A percentile compares a stretch with the other conserved stretches of the same genome.
phyloP scores from a whole-genome alignment of 805 yeast species.

The Nakazawaea holstii region DNA sequence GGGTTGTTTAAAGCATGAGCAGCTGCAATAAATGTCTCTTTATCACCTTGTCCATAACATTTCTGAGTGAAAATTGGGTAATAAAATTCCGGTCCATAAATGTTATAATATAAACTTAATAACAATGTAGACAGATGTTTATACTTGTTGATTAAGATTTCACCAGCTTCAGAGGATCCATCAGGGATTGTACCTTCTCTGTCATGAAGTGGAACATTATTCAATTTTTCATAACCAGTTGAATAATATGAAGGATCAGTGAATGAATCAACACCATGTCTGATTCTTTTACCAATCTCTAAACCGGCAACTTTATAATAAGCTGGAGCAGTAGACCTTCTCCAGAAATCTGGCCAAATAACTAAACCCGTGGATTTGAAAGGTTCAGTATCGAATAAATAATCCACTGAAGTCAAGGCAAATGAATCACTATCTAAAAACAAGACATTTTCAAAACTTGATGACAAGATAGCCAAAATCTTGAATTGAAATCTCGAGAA shows the following conservation, averaged over 20 bases:
- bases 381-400: constrained; percentile 36
- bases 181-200: constrained; percentile 61
- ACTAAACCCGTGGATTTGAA: constrained; percentile 49
- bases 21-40: constrained; percentile 70
- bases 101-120: constrained; percentile 58
- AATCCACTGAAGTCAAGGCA: constrained; percentile 33
- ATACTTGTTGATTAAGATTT: constrained; percentile 54
- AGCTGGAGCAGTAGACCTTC: constrained; percentile 65
- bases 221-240: constrained; percentile 9
- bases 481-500: constrained; percentile 33
- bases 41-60: constrained; percentile 75
- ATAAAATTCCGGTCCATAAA: constrained; percentile 60
- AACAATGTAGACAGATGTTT: constrained; percentile 55
- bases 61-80: constrained; percentile 70
- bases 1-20: constrained; percentile 46
- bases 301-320: constrained; percentile 59
- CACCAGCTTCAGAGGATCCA: constrained; percentile 68
- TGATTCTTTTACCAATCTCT: constrained; percentile 28
- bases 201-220: constrained; percentile 47
- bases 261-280: constrained; percentile 26
- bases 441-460: constrained; percentile 41
- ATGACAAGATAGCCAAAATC: constrained; percentile 34
- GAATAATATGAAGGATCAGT: constrained; percentile 14
- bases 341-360: constrained; percentile 83
- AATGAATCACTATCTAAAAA: constrained; percentile 40